Evolutionary conservation across 768 basidiomycete genomes (phyloP), one percentile per base, ranked within the genome.

Genomic region (Naganishia antarctica): DNA sequence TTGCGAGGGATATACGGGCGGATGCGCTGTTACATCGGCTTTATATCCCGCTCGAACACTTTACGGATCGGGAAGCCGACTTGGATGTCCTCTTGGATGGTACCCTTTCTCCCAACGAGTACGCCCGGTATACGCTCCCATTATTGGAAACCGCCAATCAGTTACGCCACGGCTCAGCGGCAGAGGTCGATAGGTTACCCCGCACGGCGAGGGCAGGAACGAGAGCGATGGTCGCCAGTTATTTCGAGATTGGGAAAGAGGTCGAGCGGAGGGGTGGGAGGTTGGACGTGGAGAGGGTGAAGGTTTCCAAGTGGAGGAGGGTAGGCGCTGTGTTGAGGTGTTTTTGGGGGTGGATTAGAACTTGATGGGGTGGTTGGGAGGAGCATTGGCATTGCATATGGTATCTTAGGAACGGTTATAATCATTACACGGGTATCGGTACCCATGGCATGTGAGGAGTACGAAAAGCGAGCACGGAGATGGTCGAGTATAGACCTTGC

Each of bases 1-100:
- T 79, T 45, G 73, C 78, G 3, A 63, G 79, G 13, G 79, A 79
- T 64, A 69, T 79, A 6, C 70, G 70, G 2, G 77, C 73, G 50
- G 79, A 79, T 62, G 74, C 69, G 0, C 26, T 58, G 4, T 75
- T 77, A 25, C 66, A 69, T 0, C 63, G 79, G 21, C 49, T 76
- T 11, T 79, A 79, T 68, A 67, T 78, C 11, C 79, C 79, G 4
- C 66, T 73, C 5, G 26, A 43, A 4, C 16, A 62, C 12, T 64
- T 73, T 46, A 50, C 66, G 26, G 32, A 64, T 1, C 69, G 70
- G 48, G 16, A 43, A 31, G 48, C 23, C 16, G 62, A 61, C 21
- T 37, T 37, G 6, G 46, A 47, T n/a, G 49, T 31, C 5, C 61
- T 60, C 7, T 44, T 61, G 4, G 23, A 18, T 23, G 25, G 40